Percentiles rank a stretch among this genome's conserved stretches.
These are phyloP conservation scores for Cotoneaster glaucophyllus DNA, from an alignment of 306 rosid genomes.

Conservation along the genomic window DNA sequence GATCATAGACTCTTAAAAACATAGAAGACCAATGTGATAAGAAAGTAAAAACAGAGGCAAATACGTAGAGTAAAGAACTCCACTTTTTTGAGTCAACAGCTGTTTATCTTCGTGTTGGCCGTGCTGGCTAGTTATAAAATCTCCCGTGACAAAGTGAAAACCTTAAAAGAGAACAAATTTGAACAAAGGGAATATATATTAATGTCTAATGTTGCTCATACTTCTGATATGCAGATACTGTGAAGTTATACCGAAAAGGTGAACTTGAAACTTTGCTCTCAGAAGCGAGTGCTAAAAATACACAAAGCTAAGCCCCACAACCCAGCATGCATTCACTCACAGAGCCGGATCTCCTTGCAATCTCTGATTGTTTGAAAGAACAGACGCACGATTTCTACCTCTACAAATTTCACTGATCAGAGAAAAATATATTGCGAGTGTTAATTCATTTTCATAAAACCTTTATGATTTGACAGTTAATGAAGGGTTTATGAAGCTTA, in stretches of 20 bases:
- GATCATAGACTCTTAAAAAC: background rate
- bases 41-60: background rate
- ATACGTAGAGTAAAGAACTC: background rate
- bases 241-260: constrained; percentile 78
- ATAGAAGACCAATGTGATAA: background rate
- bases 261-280: constrained; percentile 75
- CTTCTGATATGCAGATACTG: constrained; percentile 56
- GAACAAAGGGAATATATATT: background rate
- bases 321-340: background rate
- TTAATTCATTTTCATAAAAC: background rate
- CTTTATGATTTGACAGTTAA: background rate
- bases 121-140: background rate
- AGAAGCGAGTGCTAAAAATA: constrained; percentile 55
- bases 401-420: background rate
- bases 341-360: constrained; percentile 9
- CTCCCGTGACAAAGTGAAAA: background rate
- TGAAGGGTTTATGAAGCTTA: constrained; percentile 2
- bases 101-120: background rate
- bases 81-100: background rate
- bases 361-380: constrained; percentile 2
- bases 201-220: background rate
- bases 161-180: background rate
- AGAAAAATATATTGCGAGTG: background rate
- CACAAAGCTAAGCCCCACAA: constrained; percentile 25
- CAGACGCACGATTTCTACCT: background rate